Evolutionary conservation across 2,329 filamentous ascomycete species (phyloP), one percentile per base, ranked within the genome.

Genomic region (Colletotrichum melonis): DNA sequence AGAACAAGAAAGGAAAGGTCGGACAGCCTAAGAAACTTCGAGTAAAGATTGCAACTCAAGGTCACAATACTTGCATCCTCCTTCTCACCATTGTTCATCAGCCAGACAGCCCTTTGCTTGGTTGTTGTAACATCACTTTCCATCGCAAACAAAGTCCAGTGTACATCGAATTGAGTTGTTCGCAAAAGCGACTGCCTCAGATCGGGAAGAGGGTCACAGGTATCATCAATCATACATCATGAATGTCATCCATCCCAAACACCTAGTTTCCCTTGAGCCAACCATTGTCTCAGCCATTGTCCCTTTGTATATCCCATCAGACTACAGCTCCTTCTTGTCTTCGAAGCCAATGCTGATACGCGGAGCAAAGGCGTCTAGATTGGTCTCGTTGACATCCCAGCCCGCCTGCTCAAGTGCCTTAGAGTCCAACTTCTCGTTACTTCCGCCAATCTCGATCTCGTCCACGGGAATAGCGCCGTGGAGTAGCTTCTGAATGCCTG

Each of bases 161-260:
- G 7, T 22, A n/a, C 42, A 49, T n/a, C 19, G 42, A 22, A 30
- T 19, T 14, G 24, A 57, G 30, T 26, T 3, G 5, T 22, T 30
- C 46, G 11, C 38, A 35, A 42, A 11, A 46, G 35, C 14, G 52
- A 46, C 32, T 5, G 12, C 52, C 24, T 26, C 24, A 12, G 35
- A 5, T 30, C 26, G 49, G 16, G n/a, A 9, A n/a, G 19, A 49
- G 32, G 3, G 24, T 6, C 49, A 28, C 32, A 42, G 63, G 52
- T 65, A 65, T 65, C 63, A 57, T 65, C 11, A 24, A 57, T 8
- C 24, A 35, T 24, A 65, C 63, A 46, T 65, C 32, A 46, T 32
- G 35, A 46, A 24, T 30, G 16, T 24, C 19, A 24, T 57, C 35
- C 24, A 35, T 57, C 52, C 63, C 24, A 30, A 46, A 57, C 52